Percentiles rank a stretch among this genome's conserved stretches.
These are phyloP conservation scores for Postia placenta DNA, from an alignment of 768 basidiomycete species.

Conservation along the genomic window DNA sequence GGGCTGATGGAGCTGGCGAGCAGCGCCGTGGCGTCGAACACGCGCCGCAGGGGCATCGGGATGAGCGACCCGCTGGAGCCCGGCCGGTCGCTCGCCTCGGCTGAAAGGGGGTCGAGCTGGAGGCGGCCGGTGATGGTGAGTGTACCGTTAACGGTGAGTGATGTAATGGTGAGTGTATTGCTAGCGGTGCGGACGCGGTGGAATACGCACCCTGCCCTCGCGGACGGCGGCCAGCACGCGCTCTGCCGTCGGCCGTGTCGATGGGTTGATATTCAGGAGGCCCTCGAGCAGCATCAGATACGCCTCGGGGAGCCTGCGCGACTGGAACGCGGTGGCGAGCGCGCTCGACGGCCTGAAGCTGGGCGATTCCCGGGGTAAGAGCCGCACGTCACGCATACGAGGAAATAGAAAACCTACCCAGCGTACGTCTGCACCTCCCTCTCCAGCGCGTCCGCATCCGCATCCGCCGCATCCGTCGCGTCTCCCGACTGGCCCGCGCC, in stretches of 20 bases:
- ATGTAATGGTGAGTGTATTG: no score
- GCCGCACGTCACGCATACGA: no score
- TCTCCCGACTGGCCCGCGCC: slow-evolving; percentile 37
- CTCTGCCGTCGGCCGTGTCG: slow-evolving; percentile 64
- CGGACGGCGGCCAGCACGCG: slow-evolving; percentile 62
- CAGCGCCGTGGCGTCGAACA: not conserved
- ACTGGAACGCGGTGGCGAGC: slow-evolving; percentile 52
- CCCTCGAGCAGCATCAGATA: slow-evolving; percentile 69
- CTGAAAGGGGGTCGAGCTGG: slow-evolving; percentile 23
- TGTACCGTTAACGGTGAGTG: not conserved
- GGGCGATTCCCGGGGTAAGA: not conserved
- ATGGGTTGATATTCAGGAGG: slow-evolving; percentile 57
- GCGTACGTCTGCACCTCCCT: slow-evolving; percentile 67
- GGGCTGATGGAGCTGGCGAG: not conserved
- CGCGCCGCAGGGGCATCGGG: slow-evolving; percentile 4
- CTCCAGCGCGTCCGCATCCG: slow-evolving; percentile 63
- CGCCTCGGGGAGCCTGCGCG: slow-evolving; percentile 65
- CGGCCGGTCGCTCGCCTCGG: not conserved
- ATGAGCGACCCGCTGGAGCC: slow-evolving; percentile 10
- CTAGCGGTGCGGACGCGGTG: not conserved
- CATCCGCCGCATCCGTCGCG: slow-evolving; percentile 59
- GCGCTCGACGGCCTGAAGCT: slow-evolving; percentile 49
- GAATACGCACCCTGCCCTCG: slow-evolving; percentile 59
- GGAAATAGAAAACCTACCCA: slow-evolving; percentile 43
- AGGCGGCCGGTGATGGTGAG: slow-evolving; percentile 5